phyloP scores from a whole-genome alignment of 2,329 filamentous ascomycete species.

The Purpureocillium lavendulum region DNA sequence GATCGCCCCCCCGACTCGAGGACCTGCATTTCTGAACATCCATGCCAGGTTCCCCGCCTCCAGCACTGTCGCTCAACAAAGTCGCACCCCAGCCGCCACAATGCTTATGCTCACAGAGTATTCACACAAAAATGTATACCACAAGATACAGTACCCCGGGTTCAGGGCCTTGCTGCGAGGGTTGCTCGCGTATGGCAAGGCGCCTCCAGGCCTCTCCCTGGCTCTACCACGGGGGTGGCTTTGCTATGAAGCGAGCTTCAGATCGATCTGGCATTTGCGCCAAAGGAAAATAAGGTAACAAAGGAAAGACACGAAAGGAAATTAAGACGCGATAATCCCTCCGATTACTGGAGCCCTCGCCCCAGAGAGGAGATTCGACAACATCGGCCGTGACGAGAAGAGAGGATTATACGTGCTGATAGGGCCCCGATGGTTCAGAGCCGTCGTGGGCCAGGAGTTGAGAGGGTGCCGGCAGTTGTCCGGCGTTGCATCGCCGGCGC shows the following conservation, averaged over 20 bases:
- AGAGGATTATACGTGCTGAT: background rate
- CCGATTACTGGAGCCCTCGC: background rate
- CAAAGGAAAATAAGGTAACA: conserved; percentile 3
- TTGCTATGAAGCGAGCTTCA: background rate
- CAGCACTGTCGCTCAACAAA: background rate
- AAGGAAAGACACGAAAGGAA: conserved; percentile 4
- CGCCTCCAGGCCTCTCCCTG: background rate
- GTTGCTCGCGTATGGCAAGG: background rate
- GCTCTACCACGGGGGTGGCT: background rate
- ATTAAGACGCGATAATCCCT: conserved; percentile 4
- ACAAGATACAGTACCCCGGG: background rate
- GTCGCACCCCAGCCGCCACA: background rate
- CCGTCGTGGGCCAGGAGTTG: too few relatives aligned
- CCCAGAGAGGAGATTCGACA: background rate
- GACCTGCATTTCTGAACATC: too few relatives aligned
- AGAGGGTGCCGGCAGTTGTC: too few relatives aligned
- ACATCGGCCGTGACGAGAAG: background rate
- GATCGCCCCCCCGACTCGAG: too few relatives aligned
- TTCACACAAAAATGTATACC: conserved; percentile 3
- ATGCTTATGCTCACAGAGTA: conserved; percentile 2
- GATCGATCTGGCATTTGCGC: conserved; percentile 8
- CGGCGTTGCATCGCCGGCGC: too few relatives aligned
- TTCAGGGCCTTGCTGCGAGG: background rate
- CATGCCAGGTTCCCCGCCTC: background rate
- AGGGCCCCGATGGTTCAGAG: too few relatives aligned